Evolutionary conservation across 2,329 filamentous ascomycete species (phyloP).

Genomic region (Trichophyton mentagrophytes): DNA sequence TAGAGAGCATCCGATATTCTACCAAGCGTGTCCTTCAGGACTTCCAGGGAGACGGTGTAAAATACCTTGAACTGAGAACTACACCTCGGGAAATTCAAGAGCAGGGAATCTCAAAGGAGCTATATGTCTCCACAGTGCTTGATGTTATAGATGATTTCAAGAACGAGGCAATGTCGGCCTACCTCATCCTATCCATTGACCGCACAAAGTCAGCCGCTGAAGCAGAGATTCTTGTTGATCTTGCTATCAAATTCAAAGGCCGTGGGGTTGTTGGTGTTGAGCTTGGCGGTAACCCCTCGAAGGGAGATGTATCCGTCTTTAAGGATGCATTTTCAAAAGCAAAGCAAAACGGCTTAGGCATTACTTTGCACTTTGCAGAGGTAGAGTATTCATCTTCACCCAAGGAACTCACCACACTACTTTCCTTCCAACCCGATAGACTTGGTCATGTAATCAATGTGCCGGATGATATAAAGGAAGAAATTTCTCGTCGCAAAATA

Average conservation of each 20-base stretch:
- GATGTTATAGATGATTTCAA: constrained; percentile 47
- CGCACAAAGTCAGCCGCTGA: constrained; percentile 47
- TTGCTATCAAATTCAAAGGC: constrained; percentile 45
- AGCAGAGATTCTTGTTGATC: constrained; percentile 50
- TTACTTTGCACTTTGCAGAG: constrained; percentile 73
- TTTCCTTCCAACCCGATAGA: constrained; percentile 54
- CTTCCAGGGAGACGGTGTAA: constrained; percentile 58
- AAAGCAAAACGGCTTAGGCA: constrained; percentile 41
- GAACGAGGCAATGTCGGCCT: constrained; percentile 40
- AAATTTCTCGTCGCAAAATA: constrained; percentile 43
- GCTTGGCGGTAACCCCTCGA: constrained; percentile 62
- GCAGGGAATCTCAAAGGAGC: constrained; percentile 44
- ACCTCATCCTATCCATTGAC: constrained; percentile 64
- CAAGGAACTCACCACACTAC: constrained; percentile 50
- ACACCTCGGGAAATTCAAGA: constrained; percentile 54
- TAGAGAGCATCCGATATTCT: constrained; percentile 46
- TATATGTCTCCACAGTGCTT: constrained; percentile 56
- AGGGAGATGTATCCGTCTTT: constrained; percentile 50
- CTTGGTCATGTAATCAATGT: constrained; percentile 72
- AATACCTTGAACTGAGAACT: constrained; percentile 68
- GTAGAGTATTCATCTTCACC: constrained; percentile 43
- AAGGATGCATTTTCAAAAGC: constrained; percentile 47
- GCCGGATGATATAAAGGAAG: constrained; percentile 44
- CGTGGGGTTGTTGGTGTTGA: constrained; percentile 59
- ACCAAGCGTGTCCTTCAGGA: constrained; percentile 52